Evolutionary conservation across 345 rosid species (phyloP).

Genomic region (Sonneratia caseolaris): DNA sequence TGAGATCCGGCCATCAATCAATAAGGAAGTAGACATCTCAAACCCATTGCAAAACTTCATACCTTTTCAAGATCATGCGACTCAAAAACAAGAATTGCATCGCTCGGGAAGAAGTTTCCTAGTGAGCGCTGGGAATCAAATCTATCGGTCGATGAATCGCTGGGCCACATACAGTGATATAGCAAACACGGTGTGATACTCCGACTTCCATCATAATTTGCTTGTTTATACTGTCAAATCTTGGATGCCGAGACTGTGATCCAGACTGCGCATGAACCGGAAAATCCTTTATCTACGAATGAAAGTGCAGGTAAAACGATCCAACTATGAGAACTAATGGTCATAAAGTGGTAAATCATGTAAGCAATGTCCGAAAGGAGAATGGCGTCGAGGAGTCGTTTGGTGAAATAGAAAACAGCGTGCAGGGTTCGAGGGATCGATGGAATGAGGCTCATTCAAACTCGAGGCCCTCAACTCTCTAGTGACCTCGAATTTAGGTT

Average conservation of each 20-base stretch:
- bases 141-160: not conserved
- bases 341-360: not conserved
- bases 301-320: not conserved
- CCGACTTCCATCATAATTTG: not conserved
- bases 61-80: not conserved
- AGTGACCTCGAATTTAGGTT: too few species aligned
- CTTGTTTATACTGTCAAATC: constrained; percentile 69
- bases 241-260: constrained; percentile 74
- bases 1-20: too few species aligned
- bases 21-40: not conserved
- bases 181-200: not conserved
- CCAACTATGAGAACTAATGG: too few species aligned
- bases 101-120: not conserved
- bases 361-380: not conserved
- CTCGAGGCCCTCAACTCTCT: too few species aligned
- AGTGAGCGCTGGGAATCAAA: not conserved
- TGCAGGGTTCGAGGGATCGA: constrained; percentile 42
- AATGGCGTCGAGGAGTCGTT: constrained; percentile 40
- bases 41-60: not conserved
- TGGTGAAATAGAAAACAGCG: constrained; percentile 33
- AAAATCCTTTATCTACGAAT: not conserved
- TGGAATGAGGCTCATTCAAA: constrained; percentile 31
- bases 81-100: not conserved
- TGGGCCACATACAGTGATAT: not conserved
- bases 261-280: constrained; percentile 51